Percentiles rank a stretch among this genome's conserved stretches.
Conservation (phyloP, 2,329 filamentous ascomycete genomes). For the Zasmidium cellare region DNA sequence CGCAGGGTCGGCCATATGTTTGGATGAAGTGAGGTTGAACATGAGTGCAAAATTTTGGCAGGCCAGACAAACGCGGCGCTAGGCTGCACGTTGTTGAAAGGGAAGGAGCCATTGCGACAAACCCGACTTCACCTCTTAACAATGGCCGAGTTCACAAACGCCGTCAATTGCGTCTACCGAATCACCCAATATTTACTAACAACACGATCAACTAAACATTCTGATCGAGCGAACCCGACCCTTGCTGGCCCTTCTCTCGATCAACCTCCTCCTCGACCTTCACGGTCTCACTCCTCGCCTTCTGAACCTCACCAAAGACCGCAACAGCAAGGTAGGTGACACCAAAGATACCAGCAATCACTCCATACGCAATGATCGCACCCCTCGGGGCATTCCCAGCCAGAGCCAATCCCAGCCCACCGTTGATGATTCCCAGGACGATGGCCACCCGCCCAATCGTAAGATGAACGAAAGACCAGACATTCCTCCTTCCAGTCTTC, state of each 20-base stretch:
- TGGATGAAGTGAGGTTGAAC: no score
- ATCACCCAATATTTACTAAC: no score
- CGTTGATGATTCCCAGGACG: constrained; percentile 56
- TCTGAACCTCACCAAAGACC: constrained; percentile 29
- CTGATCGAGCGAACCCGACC: background rate
- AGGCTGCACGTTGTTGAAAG: no score
- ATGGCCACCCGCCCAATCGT: constrained; percentile 40
- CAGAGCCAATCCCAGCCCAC: constrained; percentile 54
- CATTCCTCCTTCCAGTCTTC: constrained; percentile 37
- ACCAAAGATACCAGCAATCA: constrained; percentile 51
- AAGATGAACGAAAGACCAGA: constrained; percentile 46
- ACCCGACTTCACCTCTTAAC: no score
- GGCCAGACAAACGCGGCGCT: no score
- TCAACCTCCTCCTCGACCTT: background rate
- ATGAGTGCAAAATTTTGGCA: no score
- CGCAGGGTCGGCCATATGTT: no score
- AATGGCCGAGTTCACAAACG: no score
- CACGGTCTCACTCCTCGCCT: constrained; percentile 9
- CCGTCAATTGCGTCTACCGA: no score
- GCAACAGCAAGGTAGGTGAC: constrained; percentile 40
- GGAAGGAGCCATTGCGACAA: no score
- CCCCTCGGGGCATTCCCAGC: constrained; percentile 37
- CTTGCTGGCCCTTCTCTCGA: background rate
- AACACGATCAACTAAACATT: no score
- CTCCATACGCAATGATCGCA: constrained; percentile 47